Evolutionary conservation across 1,284 basidiomycete species (phyloP).

Genomic region (Ustilago esculenta): DNA sequence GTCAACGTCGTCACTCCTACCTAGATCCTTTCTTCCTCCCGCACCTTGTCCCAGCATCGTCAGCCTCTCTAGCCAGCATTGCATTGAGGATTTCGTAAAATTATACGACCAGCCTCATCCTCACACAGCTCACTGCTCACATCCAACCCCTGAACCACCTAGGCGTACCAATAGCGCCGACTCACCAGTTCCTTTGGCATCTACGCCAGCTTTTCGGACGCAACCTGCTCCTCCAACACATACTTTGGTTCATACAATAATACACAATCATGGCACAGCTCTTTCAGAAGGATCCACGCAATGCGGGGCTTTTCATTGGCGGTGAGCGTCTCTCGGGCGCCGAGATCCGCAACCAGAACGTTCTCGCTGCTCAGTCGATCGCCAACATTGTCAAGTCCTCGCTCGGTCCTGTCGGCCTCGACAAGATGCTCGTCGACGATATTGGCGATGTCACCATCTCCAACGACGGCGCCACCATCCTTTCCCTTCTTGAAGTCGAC

Average conservation of each 20-base stretch:
- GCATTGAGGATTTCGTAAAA: background rate
- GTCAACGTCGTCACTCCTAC: background rate
- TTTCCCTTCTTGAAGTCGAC: constrained; percentile 86
- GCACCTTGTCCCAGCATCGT: constrained; percentile 2
- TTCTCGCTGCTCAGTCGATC: constrained; percentile 93
- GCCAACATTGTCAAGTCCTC: constrained; percentile 98
- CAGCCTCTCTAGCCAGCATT: background rate
- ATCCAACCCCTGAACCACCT: background rate
- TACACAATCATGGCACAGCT: constrained; percentile 63
- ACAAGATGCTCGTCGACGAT: constrained; percentile 89
- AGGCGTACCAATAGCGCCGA: no score
- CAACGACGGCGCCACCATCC: constrained; percentile 98
- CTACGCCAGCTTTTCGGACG: no score
- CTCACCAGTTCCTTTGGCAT: no score
- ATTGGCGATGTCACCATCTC: constrained; percentile 99
- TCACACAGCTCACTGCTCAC: background rate
- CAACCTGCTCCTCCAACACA: background rate
- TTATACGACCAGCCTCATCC: background rate
- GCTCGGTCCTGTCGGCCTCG: constrained; percentile 81
- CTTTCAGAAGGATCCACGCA: constrained; percentile 66
- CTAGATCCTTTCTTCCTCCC: background rate
- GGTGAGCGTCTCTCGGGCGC: constrained; percentile 93
- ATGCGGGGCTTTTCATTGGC: constrained; percentile 76
- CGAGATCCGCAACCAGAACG: constrained; percentile 91
- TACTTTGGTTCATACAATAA: no score